Base-by-base conservation (phyloP, 345 rosid genomes). In the Ceriops tagal region DNA sequence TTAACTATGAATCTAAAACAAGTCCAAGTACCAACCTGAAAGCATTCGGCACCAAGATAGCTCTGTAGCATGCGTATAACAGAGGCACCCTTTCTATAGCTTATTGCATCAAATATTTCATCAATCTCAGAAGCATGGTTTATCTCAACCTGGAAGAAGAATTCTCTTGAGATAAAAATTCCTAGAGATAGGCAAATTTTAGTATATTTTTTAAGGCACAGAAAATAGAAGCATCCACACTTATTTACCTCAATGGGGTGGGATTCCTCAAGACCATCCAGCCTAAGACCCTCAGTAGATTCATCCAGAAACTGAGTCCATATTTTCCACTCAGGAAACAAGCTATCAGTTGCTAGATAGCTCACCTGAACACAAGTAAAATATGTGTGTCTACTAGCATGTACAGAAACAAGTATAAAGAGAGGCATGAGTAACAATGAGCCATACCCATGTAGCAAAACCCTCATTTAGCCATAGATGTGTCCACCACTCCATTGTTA, bases 401-500 rank as follows among this genome's bases (percentile, higher is more conserved):
- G 32, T 69, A 65, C 21, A 37, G 30, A 32, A 49, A 53, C 51
- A 34, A 47, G 35, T 61, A 16, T 30, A 52, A 22, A 64, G 32
- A 65, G 59, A 76, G 61, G 69, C 19, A 58, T 31, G 74, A 53
- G 20, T 69, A 64, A 20, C 35, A 61, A 59, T 62, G 64, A 26
- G 77, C 60, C 37, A 53, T 92, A 95, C 99, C 99, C 99, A 95
- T 51, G 99, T 95, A 49, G 99, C 99, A 84, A 95, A 95, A 72
- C 99, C 99, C 82, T 95, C 99, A 72, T 95, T 95, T 61, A 92
- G 87, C 99, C 99, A 95, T 67, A 95, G 82, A 79, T 95, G 89
- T 1, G 99, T 95, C 98, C 99, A 95, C 99, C 99, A 95, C 77
- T 95, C 97, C 99, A 95, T 95, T 58, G 99, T 92, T 65, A 95